Base-by-base conservation (phyloP, 257 asterid species). In the Ilex asprella region DNA sequence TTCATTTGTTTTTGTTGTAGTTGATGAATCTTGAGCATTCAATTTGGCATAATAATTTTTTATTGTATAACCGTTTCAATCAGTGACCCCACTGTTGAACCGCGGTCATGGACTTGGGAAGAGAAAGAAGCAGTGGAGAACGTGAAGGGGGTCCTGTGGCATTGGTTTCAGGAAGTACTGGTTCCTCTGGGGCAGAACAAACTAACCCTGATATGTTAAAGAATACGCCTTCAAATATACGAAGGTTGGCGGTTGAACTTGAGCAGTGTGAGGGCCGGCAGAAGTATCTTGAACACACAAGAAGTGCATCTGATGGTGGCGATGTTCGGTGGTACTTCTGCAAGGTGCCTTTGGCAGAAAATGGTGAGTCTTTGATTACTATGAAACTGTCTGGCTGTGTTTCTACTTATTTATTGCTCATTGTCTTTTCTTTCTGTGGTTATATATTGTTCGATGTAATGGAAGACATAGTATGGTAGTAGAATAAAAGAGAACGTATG, bases 311-410 rank as follows among this genome's bases (percentile, higher is more conserved):
- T 0, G 99, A 93, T 71, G 95, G 97, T 5, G 91, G 96, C 39
- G 97, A 93, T 71, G 85, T 82, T 51, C 78, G 96, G 59, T 93
- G 99, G 99, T 93, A 86, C 82, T 93, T 93, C 75, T 89, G 88
- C 83, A 87, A 82, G 85, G 73, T 77, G 30, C 83, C 97, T 61
- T 73, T 93, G 74, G 84, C 79, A n/a, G 74, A 60, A 57, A 85
- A 83, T 71, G 97, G 99, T 93, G 21, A 70, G 94, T 75, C 61
- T 30, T 53, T 63, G 16, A 49, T 44, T 49, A 49, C n/a, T 4
- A 49, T 49, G 14, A 15, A 49, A 49, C 54, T 49, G 16, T 12
- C 16, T 49, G 54, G 14, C 10, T 49, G 16, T n/a, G 6, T 49
- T 49, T 11, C 10, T 49, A 12, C 14, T 49, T 11, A 49, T 49